Evolutionary conservation across 202 grass and related monocot genomes (phyloP).

Genomic region (Carex arenaria): DNA sequence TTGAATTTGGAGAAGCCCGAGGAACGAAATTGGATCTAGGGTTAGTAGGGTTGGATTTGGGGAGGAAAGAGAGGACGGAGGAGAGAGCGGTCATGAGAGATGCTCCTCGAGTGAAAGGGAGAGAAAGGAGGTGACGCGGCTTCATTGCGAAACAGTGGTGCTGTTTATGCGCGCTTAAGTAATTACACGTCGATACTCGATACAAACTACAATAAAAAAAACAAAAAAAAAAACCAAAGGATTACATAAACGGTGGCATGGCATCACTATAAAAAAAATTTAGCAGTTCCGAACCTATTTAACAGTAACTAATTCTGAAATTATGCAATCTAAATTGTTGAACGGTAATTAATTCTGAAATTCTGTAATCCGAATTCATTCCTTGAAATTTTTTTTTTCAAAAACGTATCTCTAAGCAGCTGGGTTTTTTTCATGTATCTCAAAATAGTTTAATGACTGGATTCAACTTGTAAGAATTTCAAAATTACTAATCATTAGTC

Average conservation of each 20-base stretch:
- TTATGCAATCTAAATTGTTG: too few species aligned
- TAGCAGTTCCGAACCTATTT: too few species aligned
- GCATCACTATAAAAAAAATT: background rate
- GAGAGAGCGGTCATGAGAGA: conserved; percentile 3
- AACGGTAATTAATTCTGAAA: too few species aligned
- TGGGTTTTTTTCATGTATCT: too few species aligned
- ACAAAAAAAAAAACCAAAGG: background rate
- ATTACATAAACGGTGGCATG: background rate
- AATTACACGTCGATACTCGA: conserved; percentile 23
- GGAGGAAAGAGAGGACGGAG: conserved; percentile 14
- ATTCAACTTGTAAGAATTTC: too few species aligned
- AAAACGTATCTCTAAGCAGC: too few species aligned
- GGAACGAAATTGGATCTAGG: conserved; percentile 27
- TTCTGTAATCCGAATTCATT: too few species aligned
- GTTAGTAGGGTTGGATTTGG: background rate
- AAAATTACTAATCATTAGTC: too few species aligned
- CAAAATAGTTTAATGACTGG: too few species aligned
- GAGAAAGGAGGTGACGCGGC: conserved; percentile 21
- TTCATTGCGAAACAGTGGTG: conserved; percentile 23
- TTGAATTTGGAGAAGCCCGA: conserved; percentile 23
- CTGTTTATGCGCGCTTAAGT: conserved; percentile 14
- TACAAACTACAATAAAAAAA: background rate
- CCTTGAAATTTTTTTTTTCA: too few species aligned
- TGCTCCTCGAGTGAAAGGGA: background rate
- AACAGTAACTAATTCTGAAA: too few species aligned